phyloP scores from a whole-genome alignment of 2,329 filamentous ascomycete genomes.

The Epichloe sylvatica region DNA sequence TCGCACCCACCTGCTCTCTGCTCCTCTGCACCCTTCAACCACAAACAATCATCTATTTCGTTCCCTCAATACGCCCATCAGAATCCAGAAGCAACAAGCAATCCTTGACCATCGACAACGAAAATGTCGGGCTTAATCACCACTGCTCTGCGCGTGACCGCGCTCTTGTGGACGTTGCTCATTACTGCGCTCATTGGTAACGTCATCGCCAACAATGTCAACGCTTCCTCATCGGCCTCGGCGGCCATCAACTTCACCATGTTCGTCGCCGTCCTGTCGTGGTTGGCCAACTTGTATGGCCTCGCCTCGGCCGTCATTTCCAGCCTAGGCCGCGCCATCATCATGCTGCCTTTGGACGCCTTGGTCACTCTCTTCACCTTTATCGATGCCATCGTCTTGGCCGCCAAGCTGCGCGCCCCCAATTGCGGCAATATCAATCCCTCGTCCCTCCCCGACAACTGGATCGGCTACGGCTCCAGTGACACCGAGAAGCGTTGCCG shows the following conservation, averaged over 20 bases:
- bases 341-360: slow-evolving; percentile 42
- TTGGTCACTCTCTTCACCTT: slow-evolving; percentile 54
- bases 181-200: slow-evolving; percentile 44
- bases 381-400: slow-evolving; percentile 54
- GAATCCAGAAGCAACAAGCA: too few species aligned
- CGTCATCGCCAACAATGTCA: slow-evolving; percentile 37
- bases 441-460: slow-evolving; percentile 25
- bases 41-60: neutral
- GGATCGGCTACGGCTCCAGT: slow-evolving; percentile 48
- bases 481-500: slow-evolving; percentile 53
- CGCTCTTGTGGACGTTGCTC: slow-evolving; percentile 39
- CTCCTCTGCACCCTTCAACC: neutral
- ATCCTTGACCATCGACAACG: neutral
- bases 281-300: slow-evolving; percentile 52
- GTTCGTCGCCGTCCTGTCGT: slow-evolving; percentile 53
- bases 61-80: too few species aligned
- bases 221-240: slow-evolving; percentile 27
- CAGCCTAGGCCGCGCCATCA: slow-evolving; percentile 34
- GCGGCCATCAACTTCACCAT: slow-evolving; percentile 50
- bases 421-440: slow-evolving; percentile 46
- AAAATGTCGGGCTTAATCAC: slow-evolving; percentile 27
- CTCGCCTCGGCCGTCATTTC: slow-evolving; percentile 42
- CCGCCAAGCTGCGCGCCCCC: slow-evolving; percentile 53
- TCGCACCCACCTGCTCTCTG: neutral
- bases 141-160: slow-evolving; percentile 31